phyloP scores from a whole-genome alignment of 768 basidiomycete species.

The Cytidiella melzeri region DNA sequence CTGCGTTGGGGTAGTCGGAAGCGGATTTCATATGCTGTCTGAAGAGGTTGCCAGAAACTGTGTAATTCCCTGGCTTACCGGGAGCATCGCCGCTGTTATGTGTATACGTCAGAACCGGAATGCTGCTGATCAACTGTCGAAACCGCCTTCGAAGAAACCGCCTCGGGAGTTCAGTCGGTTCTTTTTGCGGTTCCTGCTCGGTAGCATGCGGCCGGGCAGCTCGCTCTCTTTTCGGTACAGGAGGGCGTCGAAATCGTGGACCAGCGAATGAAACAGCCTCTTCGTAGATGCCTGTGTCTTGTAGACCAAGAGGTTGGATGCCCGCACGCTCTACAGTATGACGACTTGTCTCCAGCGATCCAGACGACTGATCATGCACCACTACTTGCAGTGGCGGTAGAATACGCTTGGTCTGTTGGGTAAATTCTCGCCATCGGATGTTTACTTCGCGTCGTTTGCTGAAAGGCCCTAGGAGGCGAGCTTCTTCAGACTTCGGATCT shows the following conservation, averaged over 20 bases:
- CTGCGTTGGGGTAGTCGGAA: no score
- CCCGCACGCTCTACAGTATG: constrained; percentile 18
- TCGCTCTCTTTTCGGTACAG: no score
- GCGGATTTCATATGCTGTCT: no score
- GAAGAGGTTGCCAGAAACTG: no score
- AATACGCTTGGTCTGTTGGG: constrained; percentile 45
- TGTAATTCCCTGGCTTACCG: constrained; percentile 10
- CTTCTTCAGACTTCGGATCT: constrained; percentile 51
- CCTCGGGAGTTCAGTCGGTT: constrained; percentile 13
- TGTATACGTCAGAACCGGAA: constrained; percentile 47
- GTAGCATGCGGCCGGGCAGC: no score
- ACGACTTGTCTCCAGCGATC: constrained; percentile 1
- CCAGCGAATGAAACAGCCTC: no score
- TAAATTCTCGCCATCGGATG: constrained; percentile 62
- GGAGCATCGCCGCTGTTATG: background rate
- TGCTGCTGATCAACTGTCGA: constrained; percentile 48
- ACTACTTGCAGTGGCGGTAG: constrained; percentile 53
- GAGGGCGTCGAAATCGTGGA: no score
- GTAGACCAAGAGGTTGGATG: constrained; percentile 36
- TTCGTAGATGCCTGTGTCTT: constrained; percentile 36
- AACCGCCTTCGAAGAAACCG: constrained; percentile 45
- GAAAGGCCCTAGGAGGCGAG: constrained; percentile 52
- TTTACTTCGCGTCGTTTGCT: constrained; percentile 75
- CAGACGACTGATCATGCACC: constrained; percentile 13
- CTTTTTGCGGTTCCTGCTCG: no score